A percentile compares a stretch with the other conserved stretches of the same genome.
Conservation (phyloP, 768 basidiomycete species). For the Phylloporus sp. region DNA sequence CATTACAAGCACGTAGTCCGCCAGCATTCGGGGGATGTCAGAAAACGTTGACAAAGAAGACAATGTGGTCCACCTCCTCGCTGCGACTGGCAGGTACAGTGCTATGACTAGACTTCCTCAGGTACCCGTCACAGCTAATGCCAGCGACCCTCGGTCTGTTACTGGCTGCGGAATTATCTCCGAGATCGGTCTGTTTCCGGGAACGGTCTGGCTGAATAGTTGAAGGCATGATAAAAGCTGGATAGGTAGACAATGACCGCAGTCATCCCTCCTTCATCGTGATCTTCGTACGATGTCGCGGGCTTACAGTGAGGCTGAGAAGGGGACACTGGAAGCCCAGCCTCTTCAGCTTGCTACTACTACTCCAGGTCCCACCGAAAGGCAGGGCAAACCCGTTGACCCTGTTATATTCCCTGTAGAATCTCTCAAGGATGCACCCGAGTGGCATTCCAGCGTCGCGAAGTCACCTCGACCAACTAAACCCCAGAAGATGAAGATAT, state of each 20-base stretch:
- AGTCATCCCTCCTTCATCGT: conserved; percentile 6
- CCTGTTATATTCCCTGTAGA: conserved; percentile 30
- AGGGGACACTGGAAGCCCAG: conserved; percentile 48
- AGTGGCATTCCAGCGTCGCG: conserved; percentile 31
- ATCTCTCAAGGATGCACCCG: conserved; percentile 38
- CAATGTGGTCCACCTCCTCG: neutral
- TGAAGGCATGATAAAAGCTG: conserved; percentile 22
- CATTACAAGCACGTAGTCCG: neutral
- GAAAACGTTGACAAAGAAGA: neutral
- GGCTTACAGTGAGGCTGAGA: conserved; percentile 53
- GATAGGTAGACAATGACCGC: neutral
- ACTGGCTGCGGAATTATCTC: conserved; percentile 8
- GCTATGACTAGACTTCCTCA: neutral
- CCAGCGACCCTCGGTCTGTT: conserved; percentile 4
- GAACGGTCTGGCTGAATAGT: conserved; percentile 5
- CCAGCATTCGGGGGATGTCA: neutral
- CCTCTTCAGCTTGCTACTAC: conserved; percentile 31
- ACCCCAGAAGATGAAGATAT: conserved; percentile 52
- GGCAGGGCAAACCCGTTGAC: conserved; percentile 38
- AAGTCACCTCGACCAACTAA: conserved; percentile 36
- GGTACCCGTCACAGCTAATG: conserved; percentile 3
- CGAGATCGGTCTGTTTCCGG: conserved; percentile 13
- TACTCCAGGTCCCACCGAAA: conserved; percentile 29
- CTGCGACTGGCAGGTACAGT: neutral
- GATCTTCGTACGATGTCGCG: conserved; percentile 38